Base-by-base conservation (phyloP, 1,284 basidiomycete genomes). In the Anthracocystis walkeri region DNA sequence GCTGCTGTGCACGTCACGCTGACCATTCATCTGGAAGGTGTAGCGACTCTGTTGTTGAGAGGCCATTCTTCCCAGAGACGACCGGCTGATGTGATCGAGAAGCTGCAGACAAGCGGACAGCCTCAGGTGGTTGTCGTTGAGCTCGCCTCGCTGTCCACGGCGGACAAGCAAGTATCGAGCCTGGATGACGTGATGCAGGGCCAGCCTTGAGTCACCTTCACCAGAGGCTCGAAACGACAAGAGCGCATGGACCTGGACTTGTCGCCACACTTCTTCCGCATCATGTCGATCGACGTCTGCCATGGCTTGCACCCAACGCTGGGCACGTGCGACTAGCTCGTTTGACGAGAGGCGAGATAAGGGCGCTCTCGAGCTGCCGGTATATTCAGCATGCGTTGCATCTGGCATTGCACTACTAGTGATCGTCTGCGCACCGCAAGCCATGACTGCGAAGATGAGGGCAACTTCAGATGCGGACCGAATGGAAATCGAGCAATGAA, bases 391-490 rank as follows among this genome's bases (percentile, higher is more conserved):
- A 7, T 27, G 10, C 27, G 29, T 29, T 18, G 27, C 27, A 8
- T 12, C 20, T 20, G 20, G 8, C 23, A 23, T 18, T 11, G 1
- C 10, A 18, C 27, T 10, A 20, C 16, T 31, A 29, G 12, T 25
- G 40, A 50, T 12, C 8, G 51, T 45, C 21, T 62, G 52, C 12
- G 53, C 38, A 14, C 45, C 60, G n/a, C 60, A 62, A n/a, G 60
- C 44, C 60, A 62, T 50, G 46, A 62, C 23, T 1, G 60, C 60
- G 23, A 55, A 62, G 7, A 62, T 16, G 7, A 62, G 27, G 6
- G 60, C 52, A 2, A 48, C n/a, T 7, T 48, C 46, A 7, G 53
- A 42, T 7, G 27, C 4, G 16, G 21, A 18, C 4, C 25, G 35
- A 5, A 41, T 10, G 20, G 21, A 2, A 11, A 23, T 16, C 29